Percentiles rank a stretch among this genome's conserved stretches.
Conservation (phyloP, 208 protist genomes). For the Leishmania guyanensis region DNA sequence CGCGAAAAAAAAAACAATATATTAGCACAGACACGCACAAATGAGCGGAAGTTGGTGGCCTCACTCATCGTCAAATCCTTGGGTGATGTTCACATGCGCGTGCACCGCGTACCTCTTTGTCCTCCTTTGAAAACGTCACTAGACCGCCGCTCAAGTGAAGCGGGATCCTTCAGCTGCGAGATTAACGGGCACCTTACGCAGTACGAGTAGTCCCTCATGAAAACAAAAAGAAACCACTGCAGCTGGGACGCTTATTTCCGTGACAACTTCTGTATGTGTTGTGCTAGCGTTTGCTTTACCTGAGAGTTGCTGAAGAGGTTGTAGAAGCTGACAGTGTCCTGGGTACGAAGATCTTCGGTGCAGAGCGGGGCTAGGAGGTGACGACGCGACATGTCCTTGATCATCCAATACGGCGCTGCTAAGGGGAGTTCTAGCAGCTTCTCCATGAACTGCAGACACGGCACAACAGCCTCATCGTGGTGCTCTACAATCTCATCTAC, state of each 20-base stretch:
- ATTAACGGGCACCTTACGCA: background rate
- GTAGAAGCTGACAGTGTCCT: slow-evolving; percentile 59
- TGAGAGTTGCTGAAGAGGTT: slow-evolving; percentile 54
- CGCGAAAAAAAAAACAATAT: no score
- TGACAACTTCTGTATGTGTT: slow-evolving; percentile 4
- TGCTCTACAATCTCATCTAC: slow-evolving; percentile 73
- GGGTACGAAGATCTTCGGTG: slow-evolving; percentile 49
- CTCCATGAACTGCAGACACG: slow-evolving; percentile 62
- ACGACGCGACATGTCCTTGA: slow-evolving; percentile 57
- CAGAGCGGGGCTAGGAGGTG: slow-evolving; percentile 55
- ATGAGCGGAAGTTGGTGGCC: no score
- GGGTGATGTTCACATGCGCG: no score
- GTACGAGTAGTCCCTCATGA: background rate
- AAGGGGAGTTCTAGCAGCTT: slow-evolving; percentile 49
- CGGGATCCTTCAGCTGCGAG: background rate
- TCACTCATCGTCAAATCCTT: no score
- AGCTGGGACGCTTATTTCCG: background rate
- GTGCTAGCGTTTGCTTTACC: slow-evolving; percentile 30
- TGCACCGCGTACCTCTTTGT: no score
- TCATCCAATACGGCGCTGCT: slow-evolving; percentile 63
- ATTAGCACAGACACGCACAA: no score
- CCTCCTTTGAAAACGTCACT: no score
- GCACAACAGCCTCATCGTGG: slow-evolving; percentile 57
- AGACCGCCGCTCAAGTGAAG: no score
- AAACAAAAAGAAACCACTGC: background rate